Evolutionary conservation across 1,139 yeast species (phyloP), one percentile per base, ranked within the genome.

Genomic region (Candida gigantensis): DNA sequence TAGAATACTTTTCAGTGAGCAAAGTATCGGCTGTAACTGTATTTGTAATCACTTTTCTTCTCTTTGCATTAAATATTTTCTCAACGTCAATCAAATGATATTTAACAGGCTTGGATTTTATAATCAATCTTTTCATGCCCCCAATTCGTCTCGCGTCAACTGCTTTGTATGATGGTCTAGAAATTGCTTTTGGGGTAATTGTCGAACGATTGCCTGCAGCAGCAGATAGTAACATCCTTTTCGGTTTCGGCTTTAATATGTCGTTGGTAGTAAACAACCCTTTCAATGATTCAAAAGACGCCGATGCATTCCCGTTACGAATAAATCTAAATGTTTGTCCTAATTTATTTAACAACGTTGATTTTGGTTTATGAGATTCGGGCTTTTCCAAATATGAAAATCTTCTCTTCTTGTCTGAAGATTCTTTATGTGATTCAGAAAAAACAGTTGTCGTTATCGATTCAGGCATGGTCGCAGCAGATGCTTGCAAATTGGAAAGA

Each of bases 1-100:
- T 45, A 4, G 37, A 36, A 13, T 38, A 38, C 13, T 43, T 44
- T 19, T 48, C 53, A 3, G 49, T 38, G 17, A 54, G 40, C 16
- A 52, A 34, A 24, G 45, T 48, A 32, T 46, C 52, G 18, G 52
- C 43, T 35, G 46, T 47, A 7, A 47, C 39, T 25, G 40, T 46
- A 28, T 46, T 55, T 4, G 58, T 45, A 10, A 62, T 45, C 2
- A 65, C 56, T 40, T 66, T 56, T 46, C 61, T 60, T 38, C 59
- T 57, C 37, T 61, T 68, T 8, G 65, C 42, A 34, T 52, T 58
- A 36, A 72, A 53, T 0, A 72, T 74, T 34, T 62, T 65, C 42
- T 71, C 69, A 1, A 75, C 72, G 46, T 71, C 65, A 28, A 71
- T 71, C 33, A 68, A 46, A 41, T 71, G 75, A 43, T 60, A 71